Evolutionary conservation across 768 basidiomycete genomes (phyloP), one percentile per base, ranked within the genome.

Genomic region (Tulasnella calospora): DNA sequence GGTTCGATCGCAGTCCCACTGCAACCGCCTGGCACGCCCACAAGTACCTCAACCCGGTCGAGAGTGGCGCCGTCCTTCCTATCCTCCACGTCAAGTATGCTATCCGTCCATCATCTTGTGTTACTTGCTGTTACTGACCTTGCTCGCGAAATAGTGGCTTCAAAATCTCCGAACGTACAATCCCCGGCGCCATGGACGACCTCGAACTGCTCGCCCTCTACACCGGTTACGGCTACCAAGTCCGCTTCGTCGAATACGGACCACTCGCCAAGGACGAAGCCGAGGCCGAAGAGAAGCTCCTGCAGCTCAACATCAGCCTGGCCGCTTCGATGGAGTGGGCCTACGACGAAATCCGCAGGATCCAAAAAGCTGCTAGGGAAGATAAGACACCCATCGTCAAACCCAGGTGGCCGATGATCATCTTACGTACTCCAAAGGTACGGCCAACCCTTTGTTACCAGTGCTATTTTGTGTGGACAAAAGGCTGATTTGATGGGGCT

Each of bases 41-140:
- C 89, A 96, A 98, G 86, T 98, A 92, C 83, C 89, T 96, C 81
- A 94, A 98, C 82, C 95, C 95, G 33, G 89, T 89, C 21, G 95
- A 96, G 84, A 92, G 92, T 3, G 95, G 95, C 27, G 94, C 95
- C 0, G 94, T 96, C 27, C 86, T 98, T n/a, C 95, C 95, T 35
- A 94, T 96, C 80, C 86, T 98, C 1, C 93, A 95, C 82, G 89
- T 92, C 80, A 95, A 95, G 74, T 79, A 61, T 8, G 30, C 72
- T 21, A 17, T 12, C 10, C 30, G 13, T 79, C 10, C 73, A 30
- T n/a, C 27, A 27, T 1, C 38, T 19, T 27, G 3, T 27, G 67
- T 19, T n/a, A 1, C 78, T 23, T 33, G 38, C 27, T 33, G 27
- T 17, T 35, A 51, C 46, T 47, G 41, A 38, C 23, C 40, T 72